Evolutionary conservation across 768 basidiomycete species (phyloP).

Genomic region (Peribolospora kevripleyi): DNA sequence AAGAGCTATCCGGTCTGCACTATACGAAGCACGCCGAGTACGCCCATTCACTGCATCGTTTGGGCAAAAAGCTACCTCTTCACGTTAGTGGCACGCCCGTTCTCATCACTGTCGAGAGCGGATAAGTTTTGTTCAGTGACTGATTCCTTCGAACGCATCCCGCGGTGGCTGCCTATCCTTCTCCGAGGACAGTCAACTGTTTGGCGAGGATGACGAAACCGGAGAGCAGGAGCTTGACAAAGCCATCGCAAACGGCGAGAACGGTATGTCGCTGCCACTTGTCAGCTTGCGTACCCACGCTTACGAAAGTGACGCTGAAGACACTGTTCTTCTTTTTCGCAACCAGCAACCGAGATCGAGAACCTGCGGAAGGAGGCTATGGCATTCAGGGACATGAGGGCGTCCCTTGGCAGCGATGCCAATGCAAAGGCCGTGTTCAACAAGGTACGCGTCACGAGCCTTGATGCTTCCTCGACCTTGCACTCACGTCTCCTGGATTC

Average conservation of each 20-base stretch:
- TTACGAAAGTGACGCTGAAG: neutral
- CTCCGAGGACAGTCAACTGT: constrained; percentile 42
- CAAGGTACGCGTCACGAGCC: constrained; percentile 32
- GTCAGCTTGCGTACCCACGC: neutral
- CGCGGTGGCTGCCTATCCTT: too few species aligned
- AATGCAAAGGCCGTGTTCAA: constrained; percentile 50
- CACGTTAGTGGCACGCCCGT: constrained; percentile 31
- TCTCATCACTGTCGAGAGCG: neutral
- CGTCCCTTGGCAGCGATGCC: constrained; percentile 33
- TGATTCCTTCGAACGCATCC: too few species aligned
- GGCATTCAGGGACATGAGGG: constrained; percentile 61
- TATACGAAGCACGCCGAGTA: constrained; percentile 84
- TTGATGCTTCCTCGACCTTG: neutral
- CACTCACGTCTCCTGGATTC: neutral
- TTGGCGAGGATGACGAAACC: constrained; percentile 61
- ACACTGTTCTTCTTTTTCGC: neutral
- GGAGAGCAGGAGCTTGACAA: constrained; percentile 62
- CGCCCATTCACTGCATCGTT: constrained; percentile 94
- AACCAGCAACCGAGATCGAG: constrained; percentile 63
- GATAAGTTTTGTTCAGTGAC: too few species aligned
- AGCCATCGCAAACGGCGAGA: constrained; percentile 79
- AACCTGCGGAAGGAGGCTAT: constrained; percentile 67
- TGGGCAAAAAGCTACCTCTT: constrained; percentile 97
- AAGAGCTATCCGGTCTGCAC: constrained; percentile 96
- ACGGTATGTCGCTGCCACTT: constrained; percentile 30